Evolutionary conservation across 2,329 filamentous ascomycete genomes (phyloP).

Genomic region (Diaporthe citrichinensis): DNA sequence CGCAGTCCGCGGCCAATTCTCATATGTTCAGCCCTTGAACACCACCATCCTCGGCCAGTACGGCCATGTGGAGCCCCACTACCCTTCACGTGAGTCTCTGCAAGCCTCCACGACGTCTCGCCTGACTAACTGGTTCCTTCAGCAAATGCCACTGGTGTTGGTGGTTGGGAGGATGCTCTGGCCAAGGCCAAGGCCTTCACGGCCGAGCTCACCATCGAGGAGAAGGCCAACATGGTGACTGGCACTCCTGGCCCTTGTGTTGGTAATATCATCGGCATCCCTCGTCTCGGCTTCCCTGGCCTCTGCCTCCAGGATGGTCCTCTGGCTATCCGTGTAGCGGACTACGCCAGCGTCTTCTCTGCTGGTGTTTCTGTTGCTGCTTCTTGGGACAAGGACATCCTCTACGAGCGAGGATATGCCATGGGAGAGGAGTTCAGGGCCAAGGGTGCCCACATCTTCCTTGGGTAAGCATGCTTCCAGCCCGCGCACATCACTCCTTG

Average conservation of each 20-base stretch:
- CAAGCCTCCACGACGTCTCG: constrained; percentile 40
- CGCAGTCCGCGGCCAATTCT: constrained; percentile 49
- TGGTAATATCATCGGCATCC: constrained; percentile 61
- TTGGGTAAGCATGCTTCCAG: constrained; percentile 62
- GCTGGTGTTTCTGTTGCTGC: constrained; percentile 79
- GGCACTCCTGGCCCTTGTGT: constrained; percentile 43
- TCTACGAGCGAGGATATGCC: constrained; percentile 63
- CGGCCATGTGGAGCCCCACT: constrained; percentile 54
- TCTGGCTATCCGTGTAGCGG: constrained; percentile 74
- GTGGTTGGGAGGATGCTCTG: constrained; percentile 54
- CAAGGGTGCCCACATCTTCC: constrained; percentile 83
- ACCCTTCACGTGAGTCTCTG: constrained; percentile 54
- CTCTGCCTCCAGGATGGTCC: constrained; percentile 80
- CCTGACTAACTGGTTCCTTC: neutral
- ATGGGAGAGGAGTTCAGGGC: constrained; percentile 75
- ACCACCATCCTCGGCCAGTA: constrained; percentile 58
- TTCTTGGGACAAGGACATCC: constrained; percentile 77
- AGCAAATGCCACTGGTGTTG: constrained; percentile 55
- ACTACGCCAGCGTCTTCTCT: constrained; percentile 78
- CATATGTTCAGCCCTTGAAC: constrained; percentile 57
- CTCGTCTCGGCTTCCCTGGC: constrained; percentile 68
- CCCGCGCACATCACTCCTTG: neutral
- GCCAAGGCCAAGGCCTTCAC: constrained; percentile 66
- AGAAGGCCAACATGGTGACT: constrained; percentile 62
- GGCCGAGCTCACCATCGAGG: constrained; percentile 73